Evolutionary conservation across 2,329 filamentous ascomycete genomes (phyloP).

Genomic region (Fusarium multiceps): DNA sequence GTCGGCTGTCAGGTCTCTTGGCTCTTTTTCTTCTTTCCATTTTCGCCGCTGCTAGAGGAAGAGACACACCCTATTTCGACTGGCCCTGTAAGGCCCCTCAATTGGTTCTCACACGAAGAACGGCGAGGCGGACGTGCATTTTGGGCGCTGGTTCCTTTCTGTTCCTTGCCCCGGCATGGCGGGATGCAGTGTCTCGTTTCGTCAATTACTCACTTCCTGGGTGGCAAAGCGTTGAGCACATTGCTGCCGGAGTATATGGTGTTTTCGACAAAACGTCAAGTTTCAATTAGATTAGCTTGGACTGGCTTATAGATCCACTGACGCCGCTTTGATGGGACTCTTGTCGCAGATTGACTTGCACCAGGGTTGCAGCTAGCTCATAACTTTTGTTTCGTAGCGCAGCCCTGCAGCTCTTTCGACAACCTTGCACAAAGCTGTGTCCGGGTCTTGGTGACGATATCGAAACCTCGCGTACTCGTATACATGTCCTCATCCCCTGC

Average conservation of each 20-base stretch:
- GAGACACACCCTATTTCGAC: not conserved
- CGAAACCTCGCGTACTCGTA: not conserved
- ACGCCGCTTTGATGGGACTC: not conserved
- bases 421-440: not conserved
- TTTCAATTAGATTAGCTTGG: not conserved
- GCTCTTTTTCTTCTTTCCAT: not conserved
- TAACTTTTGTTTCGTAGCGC: too few relatives aligned
- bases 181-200: not conserved
- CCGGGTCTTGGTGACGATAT: not conserved
- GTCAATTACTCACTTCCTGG: not conserved
- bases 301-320: not conserved
- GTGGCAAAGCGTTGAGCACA: not conserved
- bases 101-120: not conserved
- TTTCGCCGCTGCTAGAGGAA: not conserved
- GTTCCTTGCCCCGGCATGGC: not conserved
- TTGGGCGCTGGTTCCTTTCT: not conserved
- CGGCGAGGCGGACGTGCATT: not conserved
- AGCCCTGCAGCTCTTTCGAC: too few relatives aligned
- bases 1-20: not conserved
- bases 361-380: too few relatives aligned
- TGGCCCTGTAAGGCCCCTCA: not conserved
- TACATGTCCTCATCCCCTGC: not conserved
- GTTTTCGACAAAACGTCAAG: not conserved
- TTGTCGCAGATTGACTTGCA: too few relatives aligned
- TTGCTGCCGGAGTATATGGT: not conserved